Evolutionary conservation across 805 yeast species (phyloP), one percentile per base, ranked within the genome.

Genomic region (Sugiyamaella smithiae): DNA sequence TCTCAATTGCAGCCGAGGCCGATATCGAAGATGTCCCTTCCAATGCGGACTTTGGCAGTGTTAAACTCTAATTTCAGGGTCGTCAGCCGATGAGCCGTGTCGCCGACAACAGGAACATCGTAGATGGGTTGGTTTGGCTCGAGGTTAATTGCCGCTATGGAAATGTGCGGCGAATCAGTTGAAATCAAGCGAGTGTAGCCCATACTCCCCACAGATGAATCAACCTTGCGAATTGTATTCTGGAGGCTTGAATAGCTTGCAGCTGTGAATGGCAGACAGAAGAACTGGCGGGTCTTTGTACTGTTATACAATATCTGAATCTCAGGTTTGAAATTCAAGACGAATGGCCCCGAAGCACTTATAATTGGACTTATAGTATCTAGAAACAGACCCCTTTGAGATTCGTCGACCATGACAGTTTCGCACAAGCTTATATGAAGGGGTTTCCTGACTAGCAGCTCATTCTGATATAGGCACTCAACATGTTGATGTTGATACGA

Each of bases 391-490:
- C 43, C 40, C 29, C 50, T 48, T 11, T 36, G 41, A 5, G 35
- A 45, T 6, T 54, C 43, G 2, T 47, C 43, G n/a, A 60, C 43
- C 61, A 61, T 58, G 26, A 61, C 20, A 1, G 63, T 58, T 26
- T 57, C 63, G 9, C 62, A 56, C 14, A 61, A 51, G 26, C 62
- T 57, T 40, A 61, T 41, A 42, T 61, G 65, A 12, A 61, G 52
- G 9, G 65, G 59, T 17, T 40, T 50, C 5, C 43, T 40, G 9
- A 53, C 65, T 2, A 54, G 55, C 3, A 61, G 50, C 5, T 53
- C 56, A 2, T 59, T 41, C 43, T 51, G 36, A 5, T 53, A 51
- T 8, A 60, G 40, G 25, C 62, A 55, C 14, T 45, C 11, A 6
- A 41, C 17, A 8, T 5, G 32, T 19, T 37, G 11, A 12, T 17